A percentile compares a stretch with the other conserved stretches of the same genome.
Conservation (phyloP, 441 rosid species). For the California macrophylla region DNA sequence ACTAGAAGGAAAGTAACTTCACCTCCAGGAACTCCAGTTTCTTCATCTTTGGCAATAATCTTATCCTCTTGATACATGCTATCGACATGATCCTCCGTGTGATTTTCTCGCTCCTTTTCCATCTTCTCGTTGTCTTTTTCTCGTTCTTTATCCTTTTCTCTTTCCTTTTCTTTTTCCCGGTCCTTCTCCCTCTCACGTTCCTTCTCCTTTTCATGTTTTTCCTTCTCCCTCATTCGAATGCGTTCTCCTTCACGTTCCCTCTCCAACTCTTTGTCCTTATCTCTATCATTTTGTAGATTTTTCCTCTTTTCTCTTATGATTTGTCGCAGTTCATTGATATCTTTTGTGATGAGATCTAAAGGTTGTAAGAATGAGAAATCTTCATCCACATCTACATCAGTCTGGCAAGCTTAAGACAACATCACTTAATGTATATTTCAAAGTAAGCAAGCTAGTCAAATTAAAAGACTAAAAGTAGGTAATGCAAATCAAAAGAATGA, state of each 20-base stretch:
- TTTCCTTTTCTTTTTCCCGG: conserved; percentile 6
- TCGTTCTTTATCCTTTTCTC: conserved; percentile 21
- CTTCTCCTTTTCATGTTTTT: conserved; percentile 41
- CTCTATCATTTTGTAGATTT: conserved; percentile 48
- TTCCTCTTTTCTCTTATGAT: conserved; percentile 72
- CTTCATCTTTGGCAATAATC: conserved; percentile 37
- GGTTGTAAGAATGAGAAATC: conserved; percentile 96
- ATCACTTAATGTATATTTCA: conserved; percentile 24
- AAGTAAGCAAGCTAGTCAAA: conserved; percentile 6
- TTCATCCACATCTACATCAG: conserved; percentile 72
- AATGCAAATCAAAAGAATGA: conserved; percentile 16
- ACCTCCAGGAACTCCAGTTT: conserved; percentile 56
- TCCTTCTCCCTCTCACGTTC: conserved; percentile 38
- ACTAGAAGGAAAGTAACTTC: conserved; percentile 8
- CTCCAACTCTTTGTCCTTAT: conserved; percentile 38
- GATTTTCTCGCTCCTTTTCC: conserved; percentile 48
- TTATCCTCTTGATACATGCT: conserved; percentile 44
- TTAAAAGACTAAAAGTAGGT: background rate
- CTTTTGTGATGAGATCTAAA: conserved; percentile 86
- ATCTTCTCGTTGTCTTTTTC: conserved; percentile 22
- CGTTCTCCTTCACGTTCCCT: conserved; percentile 38
- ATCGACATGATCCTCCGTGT: conserved; percentile 37
- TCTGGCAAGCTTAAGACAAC: conserved; percentile 43
- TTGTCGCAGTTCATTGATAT: conserved; percentile 63
- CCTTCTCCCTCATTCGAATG: conserved; percentile 47